Evolutionary conservation across 2,329 filamentous ascomycete genomes (phyloP).

Genomic region (Phialocephala subalpina): DNA sequence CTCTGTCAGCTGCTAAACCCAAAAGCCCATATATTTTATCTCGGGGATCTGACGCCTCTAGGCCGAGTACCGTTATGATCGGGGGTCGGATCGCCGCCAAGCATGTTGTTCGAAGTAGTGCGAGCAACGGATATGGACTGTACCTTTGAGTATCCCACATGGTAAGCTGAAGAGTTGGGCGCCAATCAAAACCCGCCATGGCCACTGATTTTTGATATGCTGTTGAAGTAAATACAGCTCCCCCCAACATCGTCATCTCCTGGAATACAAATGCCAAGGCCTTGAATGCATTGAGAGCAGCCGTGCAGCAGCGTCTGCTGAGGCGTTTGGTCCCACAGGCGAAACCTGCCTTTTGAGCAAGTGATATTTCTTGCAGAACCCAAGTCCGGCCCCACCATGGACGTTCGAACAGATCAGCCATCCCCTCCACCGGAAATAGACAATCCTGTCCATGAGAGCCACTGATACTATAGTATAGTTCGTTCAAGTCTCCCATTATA

Average conservation of each 20-base stretch:
- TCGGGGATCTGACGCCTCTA: conserved; percentile 26
- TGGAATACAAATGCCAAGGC: conserved; percentile 21
- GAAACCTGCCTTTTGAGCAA: conserved; percentile 28
- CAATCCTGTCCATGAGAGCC: conserved; percentile 24
- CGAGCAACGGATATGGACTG: conserved; percentile 16
- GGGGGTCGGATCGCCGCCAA: background rate
- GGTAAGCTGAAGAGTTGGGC: conserved; percentile 17
- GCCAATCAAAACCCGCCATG: conserved; percentile 7
- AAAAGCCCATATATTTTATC: conserved; percentile 30
- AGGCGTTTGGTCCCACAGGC: conserved; percentile 28
- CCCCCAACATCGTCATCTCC: conserved; percentile 7
- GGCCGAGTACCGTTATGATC: conserved; percentile 13
- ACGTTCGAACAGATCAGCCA: conserved; percentile 23
- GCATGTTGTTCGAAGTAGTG: conserved; percentile 23
- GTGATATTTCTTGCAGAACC: conserved; percentile 32
- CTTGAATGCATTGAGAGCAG: conserved; percentile 25
- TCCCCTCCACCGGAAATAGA: conserved; percentile 27
- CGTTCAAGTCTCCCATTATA: conserved; percentile 16
- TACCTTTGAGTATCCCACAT: conserved; percentile 25
- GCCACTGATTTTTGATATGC: background rate
- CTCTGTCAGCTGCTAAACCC: conserved; percentile 24
- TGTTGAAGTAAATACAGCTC: too few relatives aligned
- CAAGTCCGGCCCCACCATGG: conserved; percentile 28
- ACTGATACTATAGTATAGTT: conserved; percentile 29
- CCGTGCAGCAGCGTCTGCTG: conserved; percentile 25